Evolutionary conservation across 257 asterid genomes (phyloP).

Genomic region (Lantana camara): DNA sequence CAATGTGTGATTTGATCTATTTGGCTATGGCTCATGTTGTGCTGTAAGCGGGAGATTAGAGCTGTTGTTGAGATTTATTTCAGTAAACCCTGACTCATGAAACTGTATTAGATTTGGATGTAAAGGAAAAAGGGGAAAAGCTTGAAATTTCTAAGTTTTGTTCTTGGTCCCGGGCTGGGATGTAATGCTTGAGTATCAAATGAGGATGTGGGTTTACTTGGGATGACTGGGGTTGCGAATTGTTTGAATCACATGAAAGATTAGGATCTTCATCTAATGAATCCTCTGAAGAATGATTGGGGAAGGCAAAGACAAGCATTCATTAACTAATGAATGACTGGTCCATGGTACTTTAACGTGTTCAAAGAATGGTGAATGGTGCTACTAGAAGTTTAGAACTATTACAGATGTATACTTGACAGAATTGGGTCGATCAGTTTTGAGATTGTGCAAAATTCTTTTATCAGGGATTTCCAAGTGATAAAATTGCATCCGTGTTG

Average conservation of each 20-base stretch:
- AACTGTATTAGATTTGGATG: neutral
- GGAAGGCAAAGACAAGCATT: slow-evolving; percentile 2
- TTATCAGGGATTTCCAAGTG: slow-evolving; percentile 4
- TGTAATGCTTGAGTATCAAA: slow-evolving; percentile 12
- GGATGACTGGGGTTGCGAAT: neutral
- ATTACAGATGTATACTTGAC: slow-evolving; percentile 18
- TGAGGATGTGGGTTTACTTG: slow-evolving; percentile 16
- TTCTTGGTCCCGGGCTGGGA: slow-evolving; percentile 12
- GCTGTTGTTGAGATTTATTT: slow-evolving; percentile 6
- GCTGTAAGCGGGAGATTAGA: slow-evolving; percentile 11
- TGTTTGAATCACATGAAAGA: too few relatives aligned
- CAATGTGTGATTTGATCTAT: slow-evolving; percentile 7
- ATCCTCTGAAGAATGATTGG: neutral
- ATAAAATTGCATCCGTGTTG: neutral
- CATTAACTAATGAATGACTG: neutral
- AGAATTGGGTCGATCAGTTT: neutral
- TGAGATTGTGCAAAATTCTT: slow-evolving; percentile 6
- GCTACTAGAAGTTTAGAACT: neutral
- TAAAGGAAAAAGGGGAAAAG: neutral
- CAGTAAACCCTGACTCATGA: neutral
- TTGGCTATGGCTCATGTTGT: neutral
- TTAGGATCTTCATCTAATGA: neutral
- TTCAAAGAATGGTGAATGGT: neutral
- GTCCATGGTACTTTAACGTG: neutral
- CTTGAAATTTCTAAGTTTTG: slow-evolving; percentile 3